Evolutionary conservation across 176 grass and related monocot genomes (phyloP).

Genomic region (Avena eriantha): DNA sequence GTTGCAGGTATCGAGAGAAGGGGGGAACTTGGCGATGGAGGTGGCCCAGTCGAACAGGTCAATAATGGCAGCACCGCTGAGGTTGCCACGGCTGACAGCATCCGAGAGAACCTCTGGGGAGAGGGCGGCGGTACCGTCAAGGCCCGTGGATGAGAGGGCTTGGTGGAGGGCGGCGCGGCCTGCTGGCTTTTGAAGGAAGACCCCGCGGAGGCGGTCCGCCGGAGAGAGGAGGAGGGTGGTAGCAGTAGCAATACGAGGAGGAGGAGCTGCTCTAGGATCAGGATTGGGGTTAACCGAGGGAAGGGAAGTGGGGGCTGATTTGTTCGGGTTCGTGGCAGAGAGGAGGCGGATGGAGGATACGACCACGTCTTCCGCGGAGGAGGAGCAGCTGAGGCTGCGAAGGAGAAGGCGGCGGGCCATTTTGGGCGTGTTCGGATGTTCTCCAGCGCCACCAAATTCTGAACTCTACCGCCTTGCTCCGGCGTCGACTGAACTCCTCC

Average conservation of each 20-base stretch:
- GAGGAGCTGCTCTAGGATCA: conserved; percentile 4
- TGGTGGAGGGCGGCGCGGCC: conserved; percentile 56
- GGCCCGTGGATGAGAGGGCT: conserved; percentile 57
- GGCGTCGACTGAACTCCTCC: too few species aligned
- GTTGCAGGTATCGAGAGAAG: conserved; percentile 59
- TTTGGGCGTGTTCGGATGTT: neutral
- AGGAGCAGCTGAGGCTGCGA: conserved; percentile 20
- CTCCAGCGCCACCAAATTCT: neutral
- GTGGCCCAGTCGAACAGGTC: conserved; percentile 76
- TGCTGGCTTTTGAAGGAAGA: conserved; percentile 74
- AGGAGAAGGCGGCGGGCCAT: conserved; percentile 27
- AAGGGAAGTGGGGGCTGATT: conserved; percentile 13
- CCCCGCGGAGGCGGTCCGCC: conserved; percentile 70
- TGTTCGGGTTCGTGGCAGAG: conserved; percentile 29
- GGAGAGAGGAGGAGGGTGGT: conserved; percentile 50
- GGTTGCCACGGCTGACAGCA: conserved; percentile 56
- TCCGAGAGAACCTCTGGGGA: conserved; percentile 59
- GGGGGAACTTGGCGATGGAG: conserved; percentile 39
- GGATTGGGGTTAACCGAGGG: neutral
- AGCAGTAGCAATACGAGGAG: neutral
- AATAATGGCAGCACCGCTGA: conserved; percentile 57
- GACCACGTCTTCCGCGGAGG: conserved; percentile 57
- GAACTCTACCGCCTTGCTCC: neutral
- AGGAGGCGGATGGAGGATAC: conserved; percentile 68
- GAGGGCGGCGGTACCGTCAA: conserved; percentile 43